phyloP scores from a whole-genome alignment of 1,284 basidiomycete genomes.

The Entoloma clypeatum region DNA sequence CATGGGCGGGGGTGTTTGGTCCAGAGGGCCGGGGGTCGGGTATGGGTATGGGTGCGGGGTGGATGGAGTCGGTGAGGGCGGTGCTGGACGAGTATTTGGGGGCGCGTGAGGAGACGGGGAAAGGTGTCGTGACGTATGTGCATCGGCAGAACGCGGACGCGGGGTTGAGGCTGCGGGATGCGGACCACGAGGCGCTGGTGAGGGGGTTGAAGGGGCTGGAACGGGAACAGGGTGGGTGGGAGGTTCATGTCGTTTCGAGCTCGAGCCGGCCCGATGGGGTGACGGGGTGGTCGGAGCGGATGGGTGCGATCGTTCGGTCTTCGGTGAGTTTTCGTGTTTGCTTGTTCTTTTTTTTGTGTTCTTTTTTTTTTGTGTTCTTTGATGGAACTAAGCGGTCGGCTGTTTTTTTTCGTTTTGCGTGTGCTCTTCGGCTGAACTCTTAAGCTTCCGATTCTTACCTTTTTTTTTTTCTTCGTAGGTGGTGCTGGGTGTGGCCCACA shows the following conservation, averaged over 20 bases:
- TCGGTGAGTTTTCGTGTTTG: constrained; percentile 47
- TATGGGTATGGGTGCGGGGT: constrained; percentile 73
- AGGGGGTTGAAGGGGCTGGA: constrained; percentile 49
- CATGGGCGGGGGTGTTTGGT: constrained; percentile 73
- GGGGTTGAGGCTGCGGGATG: constrained; percentile 33
- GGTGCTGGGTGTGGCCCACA: constrained; percentile 69
- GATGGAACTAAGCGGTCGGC: too few species aligned
- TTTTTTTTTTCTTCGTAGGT: constrained; percentile 40
- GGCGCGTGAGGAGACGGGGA: constrained; percentile 27
- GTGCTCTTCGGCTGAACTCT: too few species aligned
- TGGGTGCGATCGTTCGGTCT: constrained; percentile 68
- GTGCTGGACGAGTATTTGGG: constrained; percentile 53
- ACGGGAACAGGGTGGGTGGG: constrained; percentile 55
- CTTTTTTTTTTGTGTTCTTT: too few species aligned
- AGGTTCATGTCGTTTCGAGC: constrained; percentile 62
- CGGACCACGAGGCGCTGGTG: constrained; percentile 53
- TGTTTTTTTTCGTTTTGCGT: too few species aligned
- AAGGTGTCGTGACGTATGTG: constrained; percentile 64
- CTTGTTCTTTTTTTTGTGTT: too few species aligned
- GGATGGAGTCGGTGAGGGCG: constrained; percentile 61
- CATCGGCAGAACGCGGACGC: constrained; percentile 49
- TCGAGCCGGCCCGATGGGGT: constrained; percentile 47
- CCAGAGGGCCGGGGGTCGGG: constrained; percentile 63
- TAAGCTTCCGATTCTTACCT: constrained; percentile 8
- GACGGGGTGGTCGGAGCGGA: constrained; percentile 50